These are phyloP conservation scores for Corylus avellana DNA, from an alignment of 306 rosid species.

Conservation along the genomic window DNA sequence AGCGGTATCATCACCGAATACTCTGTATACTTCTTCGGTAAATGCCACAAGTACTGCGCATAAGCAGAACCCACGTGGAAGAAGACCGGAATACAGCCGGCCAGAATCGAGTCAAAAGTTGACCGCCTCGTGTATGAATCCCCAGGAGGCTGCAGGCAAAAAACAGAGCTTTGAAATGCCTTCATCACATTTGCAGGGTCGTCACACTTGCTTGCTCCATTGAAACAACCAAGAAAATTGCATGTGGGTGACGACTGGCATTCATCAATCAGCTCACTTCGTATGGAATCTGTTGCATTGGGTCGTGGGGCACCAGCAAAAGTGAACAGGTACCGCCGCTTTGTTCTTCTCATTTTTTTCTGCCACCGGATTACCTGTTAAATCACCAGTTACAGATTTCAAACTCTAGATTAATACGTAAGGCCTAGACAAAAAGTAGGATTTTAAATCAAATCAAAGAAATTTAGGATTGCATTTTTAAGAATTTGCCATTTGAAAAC, in stretches of 20 bases:
- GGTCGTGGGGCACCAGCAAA: slow-evolving; percentile 58
- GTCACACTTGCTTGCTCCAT: slow-evolving; percentile 21
- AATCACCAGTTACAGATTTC: no score
- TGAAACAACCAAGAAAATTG: slow-evolving; percentile 34
- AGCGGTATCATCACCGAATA: slow-evolving; percentile 42
- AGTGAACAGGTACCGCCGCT: slow-evolving; percentile 47
- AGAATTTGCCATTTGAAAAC: no score
- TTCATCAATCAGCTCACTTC: slow-evolving; percentile 40
- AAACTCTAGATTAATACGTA: no score
- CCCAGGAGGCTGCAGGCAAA: slow-evolving; percentile 60
- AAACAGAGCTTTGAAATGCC: slow-evolving; percentile 47
- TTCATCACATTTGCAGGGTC: slow-evolving; percentile 32
- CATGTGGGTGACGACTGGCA: slow-evolving; percentile 38
- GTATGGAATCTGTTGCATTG: slow-evolving; percentile 1
- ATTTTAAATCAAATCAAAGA: no score
- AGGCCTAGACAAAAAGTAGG: no score
- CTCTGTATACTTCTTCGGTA: slow-evolving; percentile 30
- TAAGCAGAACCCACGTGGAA: slow-evolving; percentile 57
- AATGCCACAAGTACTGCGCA: slow-evolving; percentile 57
- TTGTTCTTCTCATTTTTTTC: slow-evolving; percentile 35
- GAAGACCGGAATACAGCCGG: slow-evolving; percentile 64
- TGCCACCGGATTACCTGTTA: slow-evolving; percentile 46
- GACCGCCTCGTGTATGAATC: slow-evolving; percentile 60
- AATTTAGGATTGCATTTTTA: no score
- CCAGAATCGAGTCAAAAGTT: slow-evolving; percentile 57